Conservation (phyloP, 164 flowering plant genomes). For the Chimonanthus salicifolius region DNA sequence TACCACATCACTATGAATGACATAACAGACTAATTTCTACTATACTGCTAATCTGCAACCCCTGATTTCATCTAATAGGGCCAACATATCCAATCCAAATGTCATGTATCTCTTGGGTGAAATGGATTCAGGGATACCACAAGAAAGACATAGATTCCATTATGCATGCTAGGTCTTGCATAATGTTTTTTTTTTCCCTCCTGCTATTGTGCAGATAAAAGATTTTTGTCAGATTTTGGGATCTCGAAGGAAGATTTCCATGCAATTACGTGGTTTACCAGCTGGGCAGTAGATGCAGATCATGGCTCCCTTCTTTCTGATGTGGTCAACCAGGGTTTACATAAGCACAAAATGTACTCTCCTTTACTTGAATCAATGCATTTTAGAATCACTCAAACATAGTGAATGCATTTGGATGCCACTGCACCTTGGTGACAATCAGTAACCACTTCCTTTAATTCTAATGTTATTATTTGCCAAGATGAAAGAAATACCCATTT, state of each 20-base stretch:
- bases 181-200: background rate
- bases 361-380: background rate
- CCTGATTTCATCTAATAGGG: no score
- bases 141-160: no score
- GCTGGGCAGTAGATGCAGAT: slow-evolving; percentile 98
- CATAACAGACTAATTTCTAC: no score
- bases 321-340: slow-evolving; percentile 21
- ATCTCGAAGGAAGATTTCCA: slow-evolving; percentile 71
- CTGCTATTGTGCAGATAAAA: slow-evolving; percentile 49
- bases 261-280: slow-evolving; percentile 92
- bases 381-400: background rate
- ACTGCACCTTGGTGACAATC: no score
- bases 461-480: no score
- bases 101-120: no score
- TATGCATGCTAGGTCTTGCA: background rate
- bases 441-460: background rate
- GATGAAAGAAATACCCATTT: background rate
- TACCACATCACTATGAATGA: no score
- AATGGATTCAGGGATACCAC: no score
- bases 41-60: no score
- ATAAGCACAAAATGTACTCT: slow-evolving; percentile 6
- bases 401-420: no score
- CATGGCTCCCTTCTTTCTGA: slow-evolving; percentile 57
- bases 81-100: no score
- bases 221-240: slow-evolving; percentile 47